phyloP scores from a whole-genome alignment of 2,329 filamentous ascomycete genomes.

The Alternaria angustiovoidea region DNA sequence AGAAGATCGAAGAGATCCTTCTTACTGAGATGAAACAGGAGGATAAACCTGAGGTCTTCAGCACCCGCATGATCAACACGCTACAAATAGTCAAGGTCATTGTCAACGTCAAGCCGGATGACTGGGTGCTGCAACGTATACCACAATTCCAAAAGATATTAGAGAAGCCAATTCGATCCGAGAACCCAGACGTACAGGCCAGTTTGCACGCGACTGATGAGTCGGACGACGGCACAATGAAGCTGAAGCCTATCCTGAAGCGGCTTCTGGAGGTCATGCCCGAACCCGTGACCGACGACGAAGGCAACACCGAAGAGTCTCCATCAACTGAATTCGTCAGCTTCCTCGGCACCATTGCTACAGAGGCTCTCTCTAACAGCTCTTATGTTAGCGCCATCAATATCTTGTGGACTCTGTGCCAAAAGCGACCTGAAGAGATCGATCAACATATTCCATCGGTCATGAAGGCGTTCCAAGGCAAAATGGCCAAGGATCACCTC shows the following conservation, averaged over 20 bases:
- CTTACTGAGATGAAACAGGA: slow-evolving; percentile 69
- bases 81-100: slow-evolving; percentile 91
- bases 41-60: slow-evolving; percentile 72
- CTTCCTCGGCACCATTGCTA: slow-evolving; percentile 84
- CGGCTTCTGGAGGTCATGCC: slow-evolving; percentile 90
- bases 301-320: slow-evolving; percentile 76
- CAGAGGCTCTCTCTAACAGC: slow-evolving; percentile 81
- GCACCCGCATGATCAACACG: slow-evolving; percentile 90
- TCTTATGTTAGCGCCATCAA: slow-evolving; percentile 91
- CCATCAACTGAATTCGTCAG: slow-evolving; percentile 87
- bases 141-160: slow-evolving; percentile 83
- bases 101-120: slow-evolving; percentile 83
- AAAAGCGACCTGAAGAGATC: slow-evolving; percentile 83
- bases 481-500: slow-evolving; percentile 93
- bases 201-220: slow-evolving; percentile 80
- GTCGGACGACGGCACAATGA: slow-evolving; percentile 67
- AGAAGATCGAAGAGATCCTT: slow-evolving; percentile 85
- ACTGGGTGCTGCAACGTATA: slow-evolving; percentile 87
- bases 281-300: slow-evolving; percentile 82
- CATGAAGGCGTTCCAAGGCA: slow-evolving; percentile 92
- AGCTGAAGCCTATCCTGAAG: slow-evolving; percentile 76
- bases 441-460: slow-evolving; percentile 86
- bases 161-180: slow-evolving; percentile 86
- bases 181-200: slow-evolving; percentile 92
- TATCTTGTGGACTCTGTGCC: slow-evolving; percentile 88